Conservation (phyloP, 73 alveolate genomes). For the Tetrahymena thermophila region DNA sequence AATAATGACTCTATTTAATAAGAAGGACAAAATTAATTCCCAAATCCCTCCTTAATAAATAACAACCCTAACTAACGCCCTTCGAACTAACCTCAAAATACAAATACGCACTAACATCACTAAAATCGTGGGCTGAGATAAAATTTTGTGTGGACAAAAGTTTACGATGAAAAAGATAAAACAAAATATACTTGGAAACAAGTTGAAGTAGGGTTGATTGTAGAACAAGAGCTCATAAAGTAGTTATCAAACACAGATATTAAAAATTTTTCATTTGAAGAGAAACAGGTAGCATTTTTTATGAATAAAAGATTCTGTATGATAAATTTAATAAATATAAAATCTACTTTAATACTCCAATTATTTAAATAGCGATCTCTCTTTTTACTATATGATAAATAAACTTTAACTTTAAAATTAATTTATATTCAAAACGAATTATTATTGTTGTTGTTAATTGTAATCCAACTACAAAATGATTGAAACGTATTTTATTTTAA, state of each 20-base stretch:
- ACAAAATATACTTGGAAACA: background rate
- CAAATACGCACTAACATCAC: background rate
- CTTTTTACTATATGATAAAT: background rate
- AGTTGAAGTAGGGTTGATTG: background rate
- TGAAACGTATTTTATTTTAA: background rate
- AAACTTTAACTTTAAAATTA: background rate
- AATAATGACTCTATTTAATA: background rate
- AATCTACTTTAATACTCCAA: background rate
- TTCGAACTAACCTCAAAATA: background rate
- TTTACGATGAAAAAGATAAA: background rate
- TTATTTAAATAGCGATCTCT: background rate
- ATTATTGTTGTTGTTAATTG: too few species aligned
- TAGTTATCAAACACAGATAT: background rate
- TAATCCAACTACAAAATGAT: too few species aligned
- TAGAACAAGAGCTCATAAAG: background rate
- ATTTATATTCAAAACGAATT: too few species aligned
- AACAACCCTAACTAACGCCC: background rate
- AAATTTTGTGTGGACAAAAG: background rate
- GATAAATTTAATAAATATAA: background rate
- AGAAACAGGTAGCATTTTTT: background rate
- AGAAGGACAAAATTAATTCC: background rate
- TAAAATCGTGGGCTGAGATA: background rate
- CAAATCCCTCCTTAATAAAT: background rate
- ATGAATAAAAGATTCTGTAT: too few species aligned
- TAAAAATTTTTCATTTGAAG: background rate